Evolutionary conservation across 2,329 filamentous ascomycete species (phyloP), one percentile per base, ranked within the genome.

Genomic region (Diaporthe longicolla): DNA sequence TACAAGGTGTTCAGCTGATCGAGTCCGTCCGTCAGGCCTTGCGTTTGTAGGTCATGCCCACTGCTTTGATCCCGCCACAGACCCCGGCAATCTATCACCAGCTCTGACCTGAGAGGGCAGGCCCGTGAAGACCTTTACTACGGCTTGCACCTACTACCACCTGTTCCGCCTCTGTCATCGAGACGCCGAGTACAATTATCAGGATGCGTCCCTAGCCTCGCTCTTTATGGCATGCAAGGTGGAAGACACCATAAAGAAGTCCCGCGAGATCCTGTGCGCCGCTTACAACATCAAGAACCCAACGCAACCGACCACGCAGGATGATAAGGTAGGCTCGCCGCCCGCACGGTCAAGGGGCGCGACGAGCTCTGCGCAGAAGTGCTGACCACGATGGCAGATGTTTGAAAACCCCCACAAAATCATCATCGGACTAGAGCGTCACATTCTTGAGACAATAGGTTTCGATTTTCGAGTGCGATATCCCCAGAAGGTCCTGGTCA

Each of bases 231-330:
- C 95, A 3, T 98, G 96, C 87, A 99, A 99, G 85, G 95, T 97
- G 59, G 97, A 99, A 83, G 97, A 99, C 82, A 99, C 97, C 0
- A 90, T 98, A 77, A 99, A 99, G 85, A 98, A 98, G 86, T 97
- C 95, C 4, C 92, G 91, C 73, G 97, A 99, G 76, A 97, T 99
- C 75, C 87, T 98, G 21, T 97, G 95, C 74, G 95, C 95, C 0
- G 93, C 94, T 32, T 95, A 96, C 84, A 98, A 98, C 80, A 85
- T 97, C 50, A 97, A 95, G 83, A 89, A 84, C 80, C 90, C 79
- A 77, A 92, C 84, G 82, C 93, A 83, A 88, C 95, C 83, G 83
- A 93, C 82, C 50, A 93, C 93, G 24, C 90, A 94, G 4, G 96
- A 98, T 82, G 95, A 98, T 83, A 92, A 93, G 82, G 94, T 95